Evolutionary conservation across 371 early-diverging fungal species (phyloP), one percentile per base, ranked within the genome.

Genomic region (Mucor piriformis): DNA sequence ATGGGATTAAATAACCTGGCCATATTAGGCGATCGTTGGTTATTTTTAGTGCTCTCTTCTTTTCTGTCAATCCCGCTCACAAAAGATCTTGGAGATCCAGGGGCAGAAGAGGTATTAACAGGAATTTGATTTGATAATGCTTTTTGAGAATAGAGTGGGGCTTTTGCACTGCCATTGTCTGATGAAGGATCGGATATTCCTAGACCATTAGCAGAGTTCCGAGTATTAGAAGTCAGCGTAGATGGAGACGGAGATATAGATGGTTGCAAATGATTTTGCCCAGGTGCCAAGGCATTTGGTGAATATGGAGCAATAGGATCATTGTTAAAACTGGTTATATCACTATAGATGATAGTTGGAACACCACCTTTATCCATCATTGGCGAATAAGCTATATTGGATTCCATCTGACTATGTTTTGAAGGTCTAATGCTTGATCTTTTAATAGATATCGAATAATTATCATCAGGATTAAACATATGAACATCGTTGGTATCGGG

Each of bases 381-480:
- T 18, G 57, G 63, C 3, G 63, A 57, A 47, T 56, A 40, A 2
- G 44, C 50, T 10, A 61, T 51, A 18, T 24, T 23, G 6, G 61
- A 47, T 11, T 62, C 59, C 20, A 69, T 53, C 48, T 57, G 56
- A 46, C 63, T 70, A 16, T 44, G 12, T 38, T 62, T 56, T 23
- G 73, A 52, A 33, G 34, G 38, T 37, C 50, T 50, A 27, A 73
- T 56, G 23, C 64, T 68, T 29, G 72, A 69, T 55, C 72, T 54
- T 12, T 64, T 65, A 18, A 78, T 62, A 2, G 73, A 73, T 33
- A 75, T 64, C 3, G 75, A 75, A 24, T 68, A 64, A 20, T 71
- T 71, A n/a, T 73, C 72, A 24, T 75, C 74, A 18, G 75, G 75
- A 38, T 65, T 65, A 18, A 66, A 69, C 75, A 78, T 75, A 12